phyloP scores from a whole-genome alignment of 768 basidiomycete species.

The Leccinum variicolor region DNA sequence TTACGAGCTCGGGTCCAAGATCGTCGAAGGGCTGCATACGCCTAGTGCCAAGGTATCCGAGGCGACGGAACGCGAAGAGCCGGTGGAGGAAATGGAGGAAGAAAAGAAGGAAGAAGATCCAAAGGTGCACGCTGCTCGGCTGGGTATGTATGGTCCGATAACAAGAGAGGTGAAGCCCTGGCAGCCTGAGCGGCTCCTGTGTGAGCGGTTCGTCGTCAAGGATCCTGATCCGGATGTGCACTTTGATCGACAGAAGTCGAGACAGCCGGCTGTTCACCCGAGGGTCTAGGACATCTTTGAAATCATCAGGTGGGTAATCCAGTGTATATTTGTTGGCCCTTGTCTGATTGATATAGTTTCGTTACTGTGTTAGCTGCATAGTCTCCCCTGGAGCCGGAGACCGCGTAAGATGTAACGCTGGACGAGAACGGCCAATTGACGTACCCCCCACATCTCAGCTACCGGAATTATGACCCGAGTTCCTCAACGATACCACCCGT shows the following conservation, averaged over 20 bases:
- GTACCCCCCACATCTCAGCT: neutral
- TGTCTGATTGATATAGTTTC: constrained; percentile 7
- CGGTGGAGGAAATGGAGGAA: constrained; percentile 36
- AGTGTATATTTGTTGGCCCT: neutral
- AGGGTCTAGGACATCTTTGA: constrained; percentile 10
- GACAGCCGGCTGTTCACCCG: constrained; percentile 3
- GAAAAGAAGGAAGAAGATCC: constrained; percentile 63
- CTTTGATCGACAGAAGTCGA: constrained; percentile 22
- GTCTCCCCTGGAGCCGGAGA: constrained; percentile 15
- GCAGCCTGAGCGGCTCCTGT: constrained; percentile 81
- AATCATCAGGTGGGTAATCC: neutral
- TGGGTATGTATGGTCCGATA: constrained; percentile 87
- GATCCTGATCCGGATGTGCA: constrained; percentile 70
- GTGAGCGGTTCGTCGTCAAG: constrained; percentile 90
- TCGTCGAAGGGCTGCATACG: constrained; percentile 66
- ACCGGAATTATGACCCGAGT: constrained; percentile 2
- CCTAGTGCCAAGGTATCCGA: constrained; percentile 43
- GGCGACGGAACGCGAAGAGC: constrained; percentile 37
- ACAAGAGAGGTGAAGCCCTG: constrained; percentile 75
- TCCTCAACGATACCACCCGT: neutral
- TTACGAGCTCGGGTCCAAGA: constrained; percentile 67
- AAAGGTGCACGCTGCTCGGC: constrained; percentile 72
- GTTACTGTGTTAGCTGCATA: constrained; percentile 5
- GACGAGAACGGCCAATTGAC: constrained; percentile 5
- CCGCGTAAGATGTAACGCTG: constrained; percentile 2